Conservation (phyloP, 192 early-diverging fungal species). For the Phlyctochytrium bullatum region DNA sequence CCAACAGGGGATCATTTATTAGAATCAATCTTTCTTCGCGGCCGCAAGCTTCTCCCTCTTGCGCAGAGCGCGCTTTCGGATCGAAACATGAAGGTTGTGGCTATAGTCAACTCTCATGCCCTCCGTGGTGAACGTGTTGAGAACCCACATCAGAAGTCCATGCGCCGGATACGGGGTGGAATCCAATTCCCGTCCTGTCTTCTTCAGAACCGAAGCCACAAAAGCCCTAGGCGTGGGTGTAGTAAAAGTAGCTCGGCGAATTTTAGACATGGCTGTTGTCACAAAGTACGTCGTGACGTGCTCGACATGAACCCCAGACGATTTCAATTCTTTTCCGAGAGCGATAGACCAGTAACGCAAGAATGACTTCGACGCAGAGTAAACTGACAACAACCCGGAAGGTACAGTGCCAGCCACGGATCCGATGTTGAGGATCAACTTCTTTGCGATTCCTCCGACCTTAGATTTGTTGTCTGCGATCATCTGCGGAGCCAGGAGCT, state of each 20-base stretch:
- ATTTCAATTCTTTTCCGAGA: conserved; percentile 73
- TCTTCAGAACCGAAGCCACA: conserved; percentile 71
- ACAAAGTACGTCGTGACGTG: conserved; percentile 97
- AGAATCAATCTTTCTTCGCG: too few species aligned
- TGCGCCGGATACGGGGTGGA: conserved; percentile 70
- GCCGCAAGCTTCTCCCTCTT: too few species aligned
- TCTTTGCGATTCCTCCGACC: neutral
- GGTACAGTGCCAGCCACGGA: conserved; percentile 85
- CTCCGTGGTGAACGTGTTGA: conserved; percentile 59
- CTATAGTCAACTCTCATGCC: conserved; percentile 58
- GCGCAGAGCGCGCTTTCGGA: conserved; percentile 69
- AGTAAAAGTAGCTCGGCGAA: conserved; percentile 71
- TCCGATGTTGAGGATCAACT: conserved; percentile 87
- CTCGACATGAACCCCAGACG: conserved; percentile 77
- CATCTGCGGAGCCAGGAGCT: conserved; percentile 79
- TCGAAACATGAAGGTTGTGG: conserved; percentile 57
- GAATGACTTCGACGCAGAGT: conserved; percentile 93
- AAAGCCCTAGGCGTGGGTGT: conserved; percentile 81
- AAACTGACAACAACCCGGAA: conserved; percentile 81
- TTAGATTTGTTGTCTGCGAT: conserved; percentile 55
- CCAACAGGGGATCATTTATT: too few species aligned
- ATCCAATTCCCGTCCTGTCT: conserved; percentile 60
- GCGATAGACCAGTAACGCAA: conserved; percentile 87
- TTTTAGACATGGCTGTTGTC: conserved; percentile 91
- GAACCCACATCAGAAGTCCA: conserved; percentile 65